phyloP scores from a whole-genome alignment of 805 yeast species.

The Hanseniaspora taiwanica region DNA sequence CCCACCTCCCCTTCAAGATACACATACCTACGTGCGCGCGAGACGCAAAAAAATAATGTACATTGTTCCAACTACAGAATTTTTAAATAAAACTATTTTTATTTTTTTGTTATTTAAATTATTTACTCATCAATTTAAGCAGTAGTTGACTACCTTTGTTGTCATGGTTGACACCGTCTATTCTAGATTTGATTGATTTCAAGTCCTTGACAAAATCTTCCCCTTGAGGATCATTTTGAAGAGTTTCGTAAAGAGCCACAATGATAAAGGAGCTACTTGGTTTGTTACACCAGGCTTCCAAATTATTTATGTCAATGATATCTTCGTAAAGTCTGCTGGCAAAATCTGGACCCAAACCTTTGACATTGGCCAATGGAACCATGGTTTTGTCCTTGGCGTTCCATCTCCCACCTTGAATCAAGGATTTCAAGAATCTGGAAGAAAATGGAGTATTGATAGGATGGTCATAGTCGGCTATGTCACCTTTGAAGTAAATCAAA shows the following conservation, averaged over 20 bases:
- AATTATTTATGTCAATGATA: constrained; percentile 36
- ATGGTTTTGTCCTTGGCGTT: constrained; percentile 46
- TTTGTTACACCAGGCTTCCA: constrained; percentile 55
- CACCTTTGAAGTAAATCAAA: constrained; percentile 49
- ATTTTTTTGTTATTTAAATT: background rate
- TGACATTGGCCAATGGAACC: constrained; percentile 29
- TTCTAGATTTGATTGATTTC: constrained; percentile 34
- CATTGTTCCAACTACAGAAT: too few relatives aligned
- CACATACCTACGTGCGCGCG: too few relatives aligned
- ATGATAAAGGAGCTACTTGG: constrained; percentile 67
- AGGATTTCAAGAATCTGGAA: constrained; percentile 57
- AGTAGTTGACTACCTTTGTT: constrained; percentile 58
- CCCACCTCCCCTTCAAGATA: too few relatives aligned
- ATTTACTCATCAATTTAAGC: constrained; percentile 24
- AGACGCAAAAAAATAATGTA: too few relatives aligned
- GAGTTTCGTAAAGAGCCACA: constrained; percentile 63
- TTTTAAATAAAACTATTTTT: too few relatives aligned
- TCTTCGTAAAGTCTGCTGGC: constrained; percentile 40
- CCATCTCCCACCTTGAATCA: constrained; percentile 82
- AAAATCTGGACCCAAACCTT: constrained; percentile 44
- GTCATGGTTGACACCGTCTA: constrained; percentile 28
- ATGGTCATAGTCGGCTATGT: constrained; percentile 52
- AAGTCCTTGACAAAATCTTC: constrained; percentile 40
- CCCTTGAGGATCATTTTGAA: constrained; percentile 31
- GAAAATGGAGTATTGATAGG: constrained; percentile 60